Percentiles rank a stretch among this genome's conserved stretches.
phyloP scores from a whole-genome alignment of 371 early-diverging fungal species.

The Syncephalastrum sp. region DNA sequence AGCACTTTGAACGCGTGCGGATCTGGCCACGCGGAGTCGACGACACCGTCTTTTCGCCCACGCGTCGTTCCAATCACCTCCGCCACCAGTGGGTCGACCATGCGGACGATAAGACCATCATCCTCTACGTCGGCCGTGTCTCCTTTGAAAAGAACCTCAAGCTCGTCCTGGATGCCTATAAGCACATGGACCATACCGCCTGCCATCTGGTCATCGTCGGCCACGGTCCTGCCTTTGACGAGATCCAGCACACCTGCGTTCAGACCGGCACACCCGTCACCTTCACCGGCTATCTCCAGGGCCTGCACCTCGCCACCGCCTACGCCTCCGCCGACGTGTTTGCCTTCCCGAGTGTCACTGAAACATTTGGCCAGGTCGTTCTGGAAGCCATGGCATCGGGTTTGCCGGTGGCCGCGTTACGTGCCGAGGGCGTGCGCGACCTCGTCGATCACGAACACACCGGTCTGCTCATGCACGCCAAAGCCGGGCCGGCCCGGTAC shows the following conservation, averaged over 20 bases:
- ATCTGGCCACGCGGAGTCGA: slow-evolving; percentile 54
- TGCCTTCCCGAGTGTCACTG: slow-evolving; percentile 46
- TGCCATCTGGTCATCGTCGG: slow-evolving; percentile 55
- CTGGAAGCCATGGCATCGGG: slow-evolving; percentile 50
- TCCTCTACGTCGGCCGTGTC: slow-evolving; percentile 46
- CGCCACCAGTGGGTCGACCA: slow-evolving; percentile 32
- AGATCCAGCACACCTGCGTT: slow-evolving; percentile 25
- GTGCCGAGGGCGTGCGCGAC: slow-evolving; percentile 48
- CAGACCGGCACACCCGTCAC: slow-evolving; percentile 32
- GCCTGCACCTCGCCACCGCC: slow-evolving; percentile 30
- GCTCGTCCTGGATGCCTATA: slow-evolving; percentile 40
- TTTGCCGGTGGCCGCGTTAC: slow-evolving; percentile 39
- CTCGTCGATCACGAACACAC: slow-evolving; percentile 37
- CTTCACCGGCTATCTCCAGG: slow-evolving; percentile 46
- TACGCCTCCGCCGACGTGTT: slow-evolving; percentile 53
- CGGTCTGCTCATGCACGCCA: slow-evolving; percentile 35
- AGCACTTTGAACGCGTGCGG: slow-evolving; percentile 33
- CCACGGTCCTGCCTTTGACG: slow-evolving; percentile 45
- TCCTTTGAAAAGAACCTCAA: slow-evolving; percentile 51
- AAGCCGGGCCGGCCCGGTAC: slow-evolving; percentile 16
- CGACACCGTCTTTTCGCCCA: slow-evolving; percentile 30
- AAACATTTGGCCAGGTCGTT: slow-evolving; percentile 54
- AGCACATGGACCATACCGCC: slow-evolving; percentile 32
- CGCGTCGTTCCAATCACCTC: slow-evolving; percentile 21
- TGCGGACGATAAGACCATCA: slow-evolving; percentile 22